These are phyloP conservation scores for Nepenthes alata DNA, from an alignment of 179 eudicot genomes.

Conservation along the genomic window DNA sequence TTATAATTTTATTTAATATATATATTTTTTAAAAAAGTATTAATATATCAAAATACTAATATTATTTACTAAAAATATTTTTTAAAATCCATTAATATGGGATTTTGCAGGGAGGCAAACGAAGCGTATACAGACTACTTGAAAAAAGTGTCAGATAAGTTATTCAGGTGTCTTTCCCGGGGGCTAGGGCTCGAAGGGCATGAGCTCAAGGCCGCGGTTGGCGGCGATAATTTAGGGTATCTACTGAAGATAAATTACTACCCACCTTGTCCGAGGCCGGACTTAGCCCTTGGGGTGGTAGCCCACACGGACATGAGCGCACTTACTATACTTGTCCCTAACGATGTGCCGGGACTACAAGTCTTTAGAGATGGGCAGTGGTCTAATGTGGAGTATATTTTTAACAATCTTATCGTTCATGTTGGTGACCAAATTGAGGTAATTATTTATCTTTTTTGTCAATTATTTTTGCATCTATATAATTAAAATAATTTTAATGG, in stretches of 20 bases:
- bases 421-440: slow-evolving; percentile 90
- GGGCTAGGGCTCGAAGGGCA: slow-evolving; percentile 50
- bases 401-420: slow-evolving; percentile 67
- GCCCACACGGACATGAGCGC: slow-evolving; percentile 62
- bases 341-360: slow-evolving; percentile 72
- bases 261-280: slow-evolving; percentile 71
- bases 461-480: no score
- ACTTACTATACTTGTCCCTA: slow-evolving; percentile 69
- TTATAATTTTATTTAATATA: no score
- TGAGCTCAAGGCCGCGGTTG: slow-evolving; percentile 30
- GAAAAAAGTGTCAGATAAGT: slow-evolving; percentile 30
- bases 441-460: slow-evolving; percentile 3
- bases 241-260: slow-evolving; percentile 68
- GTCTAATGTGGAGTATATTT: slow-evolving; percentile 66
- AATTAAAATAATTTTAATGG: no score
- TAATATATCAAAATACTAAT: no score
- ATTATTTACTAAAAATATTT: no score
- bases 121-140: slow-evolving; percentile 38
- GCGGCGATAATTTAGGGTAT: slow-evolving; percentile 44
- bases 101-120: slow-evolving; percentile 40
- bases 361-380: slow-evolving; percentile 50
- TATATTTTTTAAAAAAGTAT: no score
- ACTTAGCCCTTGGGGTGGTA: slow-evolving; percentile 44
- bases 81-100: background rate
- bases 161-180: slow-evolving; percentile 32